Conservation (phyloP, 345 rosid genomes). For the Iberis pinnata region DNA sequence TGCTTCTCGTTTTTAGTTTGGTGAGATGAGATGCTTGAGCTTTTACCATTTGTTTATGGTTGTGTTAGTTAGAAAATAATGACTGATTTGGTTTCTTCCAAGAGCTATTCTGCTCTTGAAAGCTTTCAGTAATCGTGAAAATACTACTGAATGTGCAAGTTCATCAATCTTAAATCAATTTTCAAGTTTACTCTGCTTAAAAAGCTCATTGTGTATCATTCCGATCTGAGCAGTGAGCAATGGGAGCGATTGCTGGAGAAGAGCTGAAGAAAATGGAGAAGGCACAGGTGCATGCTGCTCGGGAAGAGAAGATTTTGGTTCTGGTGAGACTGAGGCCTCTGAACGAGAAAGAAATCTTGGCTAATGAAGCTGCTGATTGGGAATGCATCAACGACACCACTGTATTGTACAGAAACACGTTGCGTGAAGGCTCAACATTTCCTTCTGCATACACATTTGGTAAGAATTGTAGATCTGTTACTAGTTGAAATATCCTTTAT, state of each 20-base stretch:
- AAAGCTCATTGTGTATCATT: conserved; percentile 25
- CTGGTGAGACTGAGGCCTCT: conserved; percentile 85
- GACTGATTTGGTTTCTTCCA: conserved; percentile 39
- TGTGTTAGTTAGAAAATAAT: conserved; percentile 44
- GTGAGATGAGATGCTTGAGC: conserved; percentile 28
- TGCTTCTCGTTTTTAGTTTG: conserved; percentile 31
- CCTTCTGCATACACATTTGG: too few relatives aligned
- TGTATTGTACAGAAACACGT: too few relatives aligned
- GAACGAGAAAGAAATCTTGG: conserved; percentile 64
- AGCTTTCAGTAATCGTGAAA: conserved; percentile 14
- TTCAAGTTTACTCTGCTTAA: conserved; percentile 17
- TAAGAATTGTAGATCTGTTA: too few relatives aligned
- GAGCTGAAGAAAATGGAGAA: conserved; percentile 58
- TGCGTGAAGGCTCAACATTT: too few relatives aligned
- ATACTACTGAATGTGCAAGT: conserved; percentile 36
- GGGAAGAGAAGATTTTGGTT: conserved; percentile 88
- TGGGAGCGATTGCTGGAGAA: conserved; percentile 58
- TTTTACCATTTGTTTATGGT: conserved; percentile 35
- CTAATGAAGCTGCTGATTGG: conserved; percentile 82
- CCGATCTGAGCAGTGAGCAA: conserved; percentile 32
- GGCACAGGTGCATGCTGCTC: conserved; percentile 40
- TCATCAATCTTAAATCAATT: conserved; percentile 38
- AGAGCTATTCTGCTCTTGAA: conserved; percentile 31
- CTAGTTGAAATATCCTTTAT: background rate
- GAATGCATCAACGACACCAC: too few relatives aligned